These are phyloP conservation scores for Colletotrichum kahawae DNA, from an alignment of 2,329 filamentous ascomycete species.

Conservation along the genomic window DNA sequence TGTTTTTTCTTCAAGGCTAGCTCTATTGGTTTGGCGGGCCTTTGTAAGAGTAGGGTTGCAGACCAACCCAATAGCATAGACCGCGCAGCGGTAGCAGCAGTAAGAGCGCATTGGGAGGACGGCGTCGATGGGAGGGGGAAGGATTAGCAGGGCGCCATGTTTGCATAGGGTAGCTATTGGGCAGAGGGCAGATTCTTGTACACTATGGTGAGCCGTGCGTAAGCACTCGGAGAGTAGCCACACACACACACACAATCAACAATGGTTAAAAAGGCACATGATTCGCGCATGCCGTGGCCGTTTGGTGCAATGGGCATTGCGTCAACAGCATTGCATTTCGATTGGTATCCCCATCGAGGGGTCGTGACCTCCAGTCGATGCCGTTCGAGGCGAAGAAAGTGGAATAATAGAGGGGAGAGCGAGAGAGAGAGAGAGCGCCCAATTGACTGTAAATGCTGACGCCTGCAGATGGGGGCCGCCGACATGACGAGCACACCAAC, in stretches of 20 bases:
- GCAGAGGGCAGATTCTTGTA: conserved; percentile 10
- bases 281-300: not conserved
- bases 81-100: not conserved
- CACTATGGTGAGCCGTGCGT: conserved; percentile 1
- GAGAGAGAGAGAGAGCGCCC: not conserved
- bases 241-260: not conserved
- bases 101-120: not conserved
- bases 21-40: not conserved
- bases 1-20: not conserved
- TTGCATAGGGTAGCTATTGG: conserved; percentile 6
- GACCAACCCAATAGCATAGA: not conserved
- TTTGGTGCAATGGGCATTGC: not conserved
- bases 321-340: not conserved
- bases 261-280: not conserved
- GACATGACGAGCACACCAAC: not conserved
- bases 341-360: conserved; percentile 1
- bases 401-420: not conserved
- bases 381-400: conserved; percentile 10
- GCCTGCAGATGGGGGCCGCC: conserved; percentile 4
- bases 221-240: not conserved
- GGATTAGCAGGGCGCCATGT: not conserved
- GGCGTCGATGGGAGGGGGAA: not conserved
- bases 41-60: conserved; percentile 21
- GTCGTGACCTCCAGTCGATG: not conserved
- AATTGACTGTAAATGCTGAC: conserved; percentile 2